Conservation (phyloP, 2,329 filamentous ascomycete species). For the Penicillium italicum region DNA sequence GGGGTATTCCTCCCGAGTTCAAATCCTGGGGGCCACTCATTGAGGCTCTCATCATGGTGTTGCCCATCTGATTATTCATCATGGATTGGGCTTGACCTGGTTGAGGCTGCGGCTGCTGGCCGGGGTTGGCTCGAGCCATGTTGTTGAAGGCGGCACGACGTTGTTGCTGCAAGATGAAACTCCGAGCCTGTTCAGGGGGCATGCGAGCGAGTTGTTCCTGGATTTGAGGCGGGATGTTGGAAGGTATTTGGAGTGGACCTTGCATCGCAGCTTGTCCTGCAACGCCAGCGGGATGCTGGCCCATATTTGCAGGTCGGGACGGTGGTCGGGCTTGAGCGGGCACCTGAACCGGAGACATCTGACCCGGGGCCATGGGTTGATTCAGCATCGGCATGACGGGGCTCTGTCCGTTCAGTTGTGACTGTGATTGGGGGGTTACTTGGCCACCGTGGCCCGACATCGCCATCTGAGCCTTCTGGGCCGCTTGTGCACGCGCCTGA, state of each 20-base stretch:
- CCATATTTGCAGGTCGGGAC: conserved; percentile 34
- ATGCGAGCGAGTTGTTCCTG: conserved; percentile 37
- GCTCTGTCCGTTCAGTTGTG: conserved; percentile 41
- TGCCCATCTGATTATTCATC: conserved; percentile 33
- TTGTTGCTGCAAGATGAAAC: conserved; percentile 35
- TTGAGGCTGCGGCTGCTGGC: conserved; percentile 32
- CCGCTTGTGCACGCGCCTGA: conserved; percentile 42
- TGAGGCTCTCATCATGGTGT: conserved; percentile 35
- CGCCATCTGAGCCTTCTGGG: conserved; percentile 46
- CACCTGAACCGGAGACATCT: conserved; percentile 38
- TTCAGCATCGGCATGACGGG: conserved; percentile 44
- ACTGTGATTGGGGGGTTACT: conserved; percentile 39
- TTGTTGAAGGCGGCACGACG: conserved; percentile 34
- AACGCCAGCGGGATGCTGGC: conserved; percentile 28
- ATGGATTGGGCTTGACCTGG: conserved; percentile 32
- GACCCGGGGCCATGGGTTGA: conserved; percentile 39
- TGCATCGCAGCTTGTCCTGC: conserved; percentile 33
- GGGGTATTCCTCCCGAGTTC: conserved; percentile 24
- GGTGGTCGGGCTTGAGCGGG: conserved; percentile 34
- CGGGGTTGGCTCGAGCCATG: conserved; percentile 31
- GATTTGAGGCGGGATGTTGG: conserved; percentile 33
- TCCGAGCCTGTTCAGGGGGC: conserved; percentile 34
- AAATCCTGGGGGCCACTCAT: conserved; percentile 36
- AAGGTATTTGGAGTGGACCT: conserved; percentile 34
- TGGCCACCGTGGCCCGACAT: conserved; percentile 46